Percentiles rank a stretch among this genome's conserved stretches.
Conservation (phyloP, 176 grass and related monocot genomes). For the Typha latifolia region DNA sequence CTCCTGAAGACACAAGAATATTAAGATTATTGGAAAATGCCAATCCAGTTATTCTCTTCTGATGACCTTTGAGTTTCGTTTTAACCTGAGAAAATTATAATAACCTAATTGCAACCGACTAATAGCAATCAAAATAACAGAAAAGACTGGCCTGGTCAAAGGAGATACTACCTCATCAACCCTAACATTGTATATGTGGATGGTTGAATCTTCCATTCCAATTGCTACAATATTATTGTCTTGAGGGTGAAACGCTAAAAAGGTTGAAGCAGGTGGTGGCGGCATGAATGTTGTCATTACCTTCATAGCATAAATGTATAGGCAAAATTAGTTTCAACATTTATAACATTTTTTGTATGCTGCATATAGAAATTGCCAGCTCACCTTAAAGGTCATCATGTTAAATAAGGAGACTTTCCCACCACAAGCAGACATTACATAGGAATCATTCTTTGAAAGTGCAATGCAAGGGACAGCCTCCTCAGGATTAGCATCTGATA, state of each 20-base stretch:
- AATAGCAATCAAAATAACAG: constrained; percentile 26
- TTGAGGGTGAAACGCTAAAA: constrained; percentile 93
- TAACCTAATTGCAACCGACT: constrained; percentile 7
- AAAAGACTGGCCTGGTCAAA: background rate
- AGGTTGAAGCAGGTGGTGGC: constrained; percentile 80
- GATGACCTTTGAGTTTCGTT: constrained; percentile 87
- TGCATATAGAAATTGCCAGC: background rate
- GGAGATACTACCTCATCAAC: constrained; percentile 69
- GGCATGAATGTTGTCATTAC: constrained; percentile 98
- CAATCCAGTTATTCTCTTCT: constrained; percentile 85
- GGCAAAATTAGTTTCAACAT: background rate
- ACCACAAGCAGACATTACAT: constrained; percentile 97
- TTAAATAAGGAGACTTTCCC: constrained; percentile 98
- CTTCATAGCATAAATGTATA: constrained; percentile 33
- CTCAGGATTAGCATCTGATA: constrained; percentile 50
- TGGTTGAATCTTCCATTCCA: constrained; percentile 99
- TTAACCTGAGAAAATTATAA: constrained; percentile 55
- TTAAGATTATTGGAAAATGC: constrained; percentile 72
- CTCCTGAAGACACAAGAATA: constrained; percentile 91
- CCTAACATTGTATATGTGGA: constrained; percentile 98
- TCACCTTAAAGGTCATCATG: constrained; percentile 99
- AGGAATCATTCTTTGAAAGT: constrained; percentile 96
- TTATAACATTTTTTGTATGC: background rate
- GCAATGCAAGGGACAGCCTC: constrained; percentile 87
- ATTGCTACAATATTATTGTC: constrained; percentile 99